A percentile compares a stretch with the other conserved stretches of the same genome.
Conservation (phyloP, 2,329 filamentous ascomycete species). For the Bipolaris zeicola region DNA sequence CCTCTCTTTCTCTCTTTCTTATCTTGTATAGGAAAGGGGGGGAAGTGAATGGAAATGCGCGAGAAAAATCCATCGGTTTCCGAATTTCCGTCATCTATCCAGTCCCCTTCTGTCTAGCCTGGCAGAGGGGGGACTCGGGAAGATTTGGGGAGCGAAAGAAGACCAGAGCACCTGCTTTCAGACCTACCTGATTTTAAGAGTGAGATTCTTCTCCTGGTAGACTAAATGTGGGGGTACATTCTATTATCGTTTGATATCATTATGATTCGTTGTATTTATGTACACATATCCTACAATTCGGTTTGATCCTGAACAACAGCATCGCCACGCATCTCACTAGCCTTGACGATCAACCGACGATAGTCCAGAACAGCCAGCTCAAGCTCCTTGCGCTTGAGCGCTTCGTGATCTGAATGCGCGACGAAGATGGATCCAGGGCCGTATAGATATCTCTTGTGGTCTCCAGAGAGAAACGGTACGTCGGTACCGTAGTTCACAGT, state of each 20-base stretch:
- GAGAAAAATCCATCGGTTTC: constrained; percentile 27
- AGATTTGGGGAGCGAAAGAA: not conserved
- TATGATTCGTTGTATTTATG: not conserved
- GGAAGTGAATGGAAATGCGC: constrained; percentile 17
- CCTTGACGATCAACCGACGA: constrained; percentile 57
- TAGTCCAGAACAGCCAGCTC: constrained; percentile 81
- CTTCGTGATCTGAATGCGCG: constrained; percentile 84
- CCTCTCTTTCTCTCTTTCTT: not conserved
- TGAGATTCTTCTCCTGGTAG: constrained; percentile 41
- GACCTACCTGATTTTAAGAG: constrained; percentile 38
- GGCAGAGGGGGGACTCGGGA: constrained; percentile 15
- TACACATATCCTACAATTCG: constrained; percentile 26
- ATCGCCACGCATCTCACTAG: constrained; percentile 15
- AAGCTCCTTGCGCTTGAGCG: constrained; percentile 74
- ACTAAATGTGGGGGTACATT: constrained; percentile 45
- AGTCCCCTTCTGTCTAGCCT: constrained; percentile 13
- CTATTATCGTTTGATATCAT: not conserved
- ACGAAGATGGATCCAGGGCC: constrained; percentile 76
- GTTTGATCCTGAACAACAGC: constrained; percentile 14
- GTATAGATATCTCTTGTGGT: constrained; percentile 69
- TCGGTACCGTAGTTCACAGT: constrained; percentile 95
- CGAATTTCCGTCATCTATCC: too few species aligned
- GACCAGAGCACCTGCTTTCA: constrained; percentile 34
- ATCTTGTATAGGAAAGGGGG: not conserved
- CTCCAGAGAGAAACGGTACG: constrained; percentile 74